A percentile compares a stretch with the other conserved stretches of the same genome.
phyloP scores from a whole-genome alignment of 495 filamentous ascomycete genomes.

The Chaetomium fimeti region DNA sequence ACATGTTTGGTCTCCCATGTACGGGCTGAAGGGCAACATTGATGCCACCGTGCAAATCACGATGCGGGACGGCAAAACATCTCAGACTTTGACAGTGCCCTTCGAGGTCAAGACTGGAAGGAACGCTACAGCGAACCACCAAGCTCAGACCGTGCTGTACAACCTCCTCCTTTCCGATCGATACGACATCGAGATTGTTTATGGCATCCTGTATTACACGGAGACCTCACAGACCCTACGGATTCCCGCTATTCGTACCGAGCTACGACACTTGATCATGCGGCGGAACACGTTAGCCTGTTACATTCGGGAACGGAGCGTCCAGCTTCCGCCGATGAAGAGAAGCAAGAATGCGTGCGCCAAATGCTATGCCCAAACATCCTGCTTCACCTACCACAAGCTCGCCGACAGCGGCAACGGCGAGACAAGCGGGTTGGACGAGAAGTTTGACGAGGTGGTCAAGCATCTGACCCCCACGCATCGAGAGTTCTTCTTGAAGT shows the following conservation, averaged over 20 bases:
- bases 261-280: conserved; percentile 93
- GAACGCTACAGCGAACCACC: conserved; percentile 71
- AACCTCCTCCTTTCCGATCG: conserved; percentile 89
- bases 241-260: conserved; percentile 77
- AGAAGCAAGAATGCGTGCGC: conserved; percentile 72
- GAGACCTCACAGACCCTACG: conserved; percentile 81
- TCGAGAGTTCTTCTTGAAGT: conserved; percentile 83
- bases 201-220: conserved; percentile 91
- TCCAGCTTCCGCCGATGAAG: conserved; percentile 79
- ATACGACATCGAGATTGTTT: conserved; percentile 86
- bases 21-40: conserved; percentile 94
- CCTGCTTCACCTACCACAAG: conserved; percentile 93
- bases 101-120: conserved; percentile 95
- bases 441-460: conserved; percentile 73
- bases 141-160: conserved; percentile 92
- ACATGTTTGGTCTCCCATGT: conserved; percentile 96
- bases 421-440: conserved; percentile 71
- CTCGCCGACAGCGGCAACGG: conserved; percentile 81
- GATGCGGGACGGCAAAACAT: conserved; percentile 62
- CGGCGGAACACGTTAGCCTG: conserved; percentile 87
- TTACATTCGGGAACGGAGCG: conserved; percentile 74
- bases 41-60: conserved; percentile 96
- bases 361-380: conserved; percentile 79
- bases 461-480: conserved; percentile 69
- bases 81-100: conserved; percentile 75